These are phyloP conservation scores for Bimuria novae-zelandiae DNA, from an alignment of 2,329 filamentous ascomycete species.

Conservation along the genomic window DNA sequence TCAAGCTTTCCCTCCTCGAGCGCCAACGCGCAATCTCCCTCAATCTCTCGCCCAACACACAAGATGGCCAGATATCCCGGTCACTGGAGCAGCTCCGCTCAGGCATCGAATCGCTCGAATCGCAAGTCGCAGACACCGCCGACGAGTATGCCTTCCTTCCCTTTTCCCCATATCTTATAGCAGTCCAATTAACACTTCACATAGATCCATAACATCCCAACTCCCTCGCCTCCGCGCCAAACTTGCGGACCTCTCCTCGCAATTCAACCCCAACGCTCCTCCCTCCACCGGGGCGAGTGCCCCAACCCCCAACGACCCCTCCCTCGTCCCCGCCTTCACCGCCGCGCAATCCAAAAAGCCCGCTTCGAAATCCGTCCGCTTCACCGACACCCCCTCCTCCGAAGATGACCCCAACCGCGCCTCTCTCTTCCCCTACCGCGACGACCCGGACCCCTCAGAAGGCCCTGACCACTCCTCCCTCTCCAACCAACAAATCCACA, in stretches of 20 bases:
- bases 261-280: conserved; percentile 72
- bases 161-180: not conserved
- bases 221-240: conserved; percentile 73
- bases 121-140: conserved; percentile 62
- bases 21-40: conserved; percentile 83
- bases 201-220: conserved; percentile 55
- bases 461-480: conserved; percentile 63
- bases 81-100: conserved; percentile 86
- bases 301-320: conserved; percentile 53
- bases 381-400: conserved; percentile 62
- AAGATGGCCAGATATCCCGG: conserved; percentile 86
- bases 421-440: conserved; percentile 71
- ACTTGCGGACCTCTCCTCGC: conserved; percentile 73
- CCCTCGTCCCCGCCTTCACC: conserved; percentile 43
- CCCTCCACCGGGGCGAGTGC: no score
- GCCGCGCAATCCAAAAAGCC: conserved; percentile 42
- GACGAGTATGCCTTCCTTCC: conserved; percentile 56
- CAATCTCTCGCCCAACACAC: conserved; percentile 75
- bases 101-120: conserved; percentile 72
- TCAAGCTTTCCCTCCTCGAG: conserved; percentile 94
- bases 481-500: conserved; percentile 83
- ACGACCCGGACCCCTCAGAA: conserved; percentile 63
- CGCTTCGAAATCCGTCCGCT: conserved; percentile 77
- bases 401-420: conserved; percentile 54
- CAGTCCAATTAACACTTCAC: conserved; percentile 2